Conservation (phyloP, 345 rosid genomes). For the Brassica cretica region DNA sequence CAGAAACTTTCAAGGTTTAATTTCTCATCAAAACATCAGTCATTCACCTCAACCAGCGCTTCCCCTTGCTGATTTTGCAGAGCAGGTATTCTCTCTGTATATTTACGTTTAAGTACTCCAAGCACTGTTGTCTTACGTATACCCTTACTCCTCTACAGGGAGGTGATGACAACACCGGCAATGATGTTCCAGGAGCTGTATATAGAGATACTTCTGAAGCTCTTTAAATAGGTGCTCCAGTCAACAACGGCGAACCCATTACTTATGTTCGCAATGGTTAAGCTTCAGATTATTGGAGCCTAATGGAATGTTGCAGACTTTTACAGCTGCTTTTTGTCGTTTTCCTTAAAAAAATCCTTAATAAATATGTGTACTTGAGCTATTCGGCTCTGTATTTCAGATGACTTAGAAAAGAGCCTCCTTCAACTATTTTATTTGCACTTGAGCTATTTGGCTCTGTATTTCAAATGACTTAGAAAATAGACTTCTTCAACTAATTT, state of each 20-base stretch:
- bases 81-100: background rate
- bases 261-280: background rate
- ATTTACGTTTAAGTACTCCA: background rate
- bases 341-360: background rate
- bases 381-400: too few species aligned
- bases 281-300: background rate
- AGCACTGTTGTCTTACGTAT: background rate
- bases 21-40: background rate
- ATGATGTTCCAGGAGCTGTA: background rate
- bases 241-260: background rate
- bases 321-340: background rate
- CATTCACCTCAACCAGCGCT: background rate
- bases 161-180: background rate
- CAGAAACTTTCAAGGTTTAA: background rate
- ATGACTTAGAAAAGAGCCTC: too few species aligned
- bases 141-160: background rate
- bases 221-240: background rate
- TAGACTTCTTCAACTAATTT: background rate
- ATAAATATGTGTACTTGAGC: background rate
- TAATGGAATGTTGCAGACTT: background rate
- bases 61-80: background rate
- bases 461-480: background rate
- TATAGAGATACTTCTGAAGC: background rate
- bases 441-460: background rate
- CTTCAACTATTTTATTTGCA: background rate